Percentiles rank a stretch among this genome's conserved stretches.
Evolutionary conservation across 1,139 yeast genomes (phyloP).

Genomic region (Meyerozyma elateridarum): DNA sequence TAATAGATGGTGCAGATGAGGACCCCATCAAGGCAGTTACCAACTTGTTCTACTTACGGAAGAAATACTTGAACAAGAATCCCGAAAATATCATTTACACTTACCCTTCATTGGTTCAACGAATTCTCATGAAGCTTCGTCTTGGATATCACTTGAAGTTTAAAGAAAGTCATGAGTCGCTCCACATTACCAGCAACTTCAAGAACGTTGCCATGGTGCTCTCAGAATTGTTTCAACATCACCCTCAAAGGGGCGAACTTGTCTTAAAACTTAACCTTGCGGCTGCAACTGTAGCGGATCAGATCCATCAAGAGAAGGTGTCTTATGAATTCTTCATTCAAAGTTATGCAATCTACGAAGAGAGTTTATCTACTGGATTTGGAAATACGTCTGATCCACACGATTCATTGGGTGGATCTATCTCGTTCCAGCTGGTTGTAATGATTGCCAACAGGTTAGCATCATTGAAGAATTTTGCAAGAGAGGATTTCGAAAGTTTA

Average conservation of each 20-base stretch:
- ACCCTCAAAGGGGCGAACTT: slow-evolving; percentile 47
- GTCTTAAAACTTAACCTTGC: slow-evolving; percentile 49
- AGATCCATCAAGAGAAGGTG: slow-evolving; percentile 47
- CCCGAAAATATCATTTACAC: slow-evolving; percentile 56
- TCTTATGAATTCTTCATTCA: slow-evolving; percentile 90
- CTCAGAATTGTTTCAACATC: slow-evolving; percentile 57
- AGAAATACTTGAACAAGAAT: slow-evolving; percentile 51
- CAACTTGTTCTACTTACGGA: slow-evolving; percentile 52
- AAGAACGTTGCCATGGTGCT: slow-evolving; percentile 70
- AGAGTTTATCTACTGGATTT: slow-evolving; percentile 34
- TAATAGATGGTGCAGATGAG: slow-evolving; percentile 37
- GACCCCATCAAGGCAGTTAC: slow-evolving; percentile 51
- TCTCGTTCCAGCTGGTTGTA: slow-evolving; percentile 35
- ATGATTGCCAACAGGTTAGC: slow-evolving; percentile 61
- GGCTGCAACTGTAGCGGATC: slow-evolving; percentile 72
- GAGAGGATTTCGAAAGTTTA: slow-evolving; percentile 70
- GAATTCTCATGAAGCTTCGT: slow-evolving; percentile 56
- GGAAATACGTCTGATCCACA: slow-evolving; percentile 27
- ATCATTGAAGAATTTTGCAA: slow-evolving; percentile 49
- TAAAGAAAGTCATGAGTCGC: slow-evolving; percentile 14
- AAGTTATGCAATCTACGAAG: slow-evolving; percentile 85
- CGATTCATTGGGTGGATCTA: slow-evolving; percentile 35
- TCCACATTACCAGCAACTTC: slow-evolving; percentile 47
- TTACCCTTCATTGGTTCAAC: slow-evolving; percentile 68
- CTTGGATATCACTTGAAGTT: slow-evolving; percentile 33